Conservation (phyloP, 2,329 filamentous ascomycete species). For the Macroventuria anomochaeta region DNA sequence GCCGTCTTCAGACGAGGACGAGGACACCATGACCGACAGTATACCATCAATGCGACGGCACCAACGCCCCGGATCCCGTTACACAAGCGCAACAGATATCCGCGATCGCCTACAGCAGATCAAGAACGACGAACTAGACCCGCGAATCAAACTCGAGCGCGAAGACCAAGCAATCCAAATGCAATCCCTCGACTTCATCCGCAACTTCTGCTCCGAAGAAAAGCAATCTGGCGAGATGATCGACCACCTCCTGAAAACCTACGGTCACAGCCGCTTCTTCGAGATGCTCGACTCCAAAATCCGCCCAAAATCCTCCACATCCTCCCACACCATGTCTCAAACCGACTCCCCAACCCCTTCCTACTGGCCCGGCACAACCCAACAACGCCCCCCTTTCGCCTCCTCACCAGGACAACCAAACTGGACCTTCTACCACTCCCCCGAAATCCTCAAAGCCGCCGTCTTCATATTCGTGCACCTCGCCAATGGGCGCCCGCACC, state of each 20-base stretch:
- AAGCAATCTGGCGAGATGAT: conserved; percentile 72
- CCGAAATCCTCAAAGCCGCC: conserved; percentile 76
- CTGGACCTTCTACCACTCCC: conserved; percentile 41
- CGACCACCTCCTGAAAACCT: conserved; percentile 76
- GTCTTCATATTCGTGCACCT: conserved; percentile 87
- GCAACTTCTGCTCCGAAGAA: conserved; percentile 80
- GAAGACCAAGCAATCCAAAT: conserved; percentile 89
- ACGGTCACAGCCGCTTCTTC: conserved; percentile 81
- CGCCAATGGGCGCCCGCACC: conserved; percentile 78
- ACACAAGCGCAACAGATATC: conserved; percentile 44
- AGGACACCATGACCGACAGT: conserved; percentile 55
- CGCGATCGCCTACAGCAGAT: conserved; percentile 53
- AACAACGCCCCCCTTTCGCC: conserved; percentile 46
- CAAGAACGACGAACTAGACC: conserved; percentile 71
- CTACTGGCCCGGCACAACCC: conserved; percentile 66
- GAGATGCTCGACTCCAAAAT: conserved; percentile 82
- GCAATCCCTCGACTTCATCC: conserved; percentile 85
- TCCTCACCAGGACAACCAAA: conserved; percentile 33
- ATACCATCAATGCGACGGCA: conserved; percentile 49
- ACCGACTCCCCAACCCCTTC: conserved; percentile 24
- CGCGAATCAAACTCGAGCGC: conserved; percentile 70
- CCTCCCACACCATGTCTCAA: conserved; percentile 8
- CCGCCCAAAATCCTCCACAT: conserved; percentile 54
- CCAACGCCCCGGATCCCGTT: conserved; percentile 47
- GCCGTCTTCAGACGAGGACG: conserved; percentile 53